These are phyloP conservation scores for Vanrija sp. DNA, from an alignment of 1,284 basidiomycete genomes.

Conservation along the genomic window DNA sequence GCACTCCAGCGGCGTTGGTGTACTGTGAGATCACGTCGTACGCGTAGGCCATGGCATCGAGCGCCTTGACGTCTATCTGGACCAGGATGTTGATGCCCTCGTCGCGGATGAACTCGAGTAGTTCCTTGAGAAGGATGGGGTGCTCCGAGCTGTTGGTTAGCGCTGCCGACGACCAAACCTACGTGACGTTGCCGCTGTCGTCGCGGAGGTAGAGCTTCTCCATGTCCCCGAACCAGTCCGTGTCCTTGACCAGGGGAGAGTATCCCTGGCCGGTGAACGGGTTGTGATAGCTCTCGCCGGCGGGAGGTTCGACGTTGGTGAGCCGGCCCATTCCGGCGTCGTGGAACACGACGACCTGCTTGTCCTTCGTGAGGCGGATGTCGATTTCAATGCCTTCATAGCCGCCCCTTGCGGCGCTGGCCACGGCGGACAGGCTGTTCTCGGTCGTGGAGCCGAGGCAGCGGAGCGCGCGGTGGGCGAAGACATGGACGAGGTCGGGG, in stretches of 20 bases:
- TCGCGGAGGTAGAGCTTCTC: constrained; percentile 1
- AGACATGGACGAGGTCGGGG: no score
- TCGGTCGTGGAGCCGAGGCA: no score
- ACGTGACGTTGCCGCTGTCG: no score
- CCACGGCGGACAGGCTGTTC: neutral
- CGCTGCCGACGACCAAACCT: no score
- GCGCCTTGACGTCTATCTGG: constrained; percentile 85
- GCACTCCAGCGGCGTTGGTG: neutral
- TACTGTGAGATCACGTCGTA: neutral
- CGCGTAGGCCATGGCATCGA: constrained; percentile 74
- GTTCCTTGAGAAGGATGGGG: no score
- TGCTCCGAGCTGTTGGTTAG: no score
- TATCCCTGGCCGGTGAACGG: constrained; percentile 4
- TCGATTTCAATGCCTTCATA: constrained; percentile 4
- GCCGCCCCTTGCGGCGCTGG: neutral
- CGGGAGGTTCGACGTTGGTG: neutral
- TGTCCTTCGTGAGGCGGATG: neutral
- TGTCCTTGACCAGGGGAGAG: constrained; percentile 1
- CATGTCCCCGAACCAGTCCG: neutral
- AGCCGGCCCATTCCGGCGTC: constrained; percentile 1
- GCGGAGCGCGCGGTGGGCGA: no score
- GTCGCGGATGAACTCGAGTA: neutral
- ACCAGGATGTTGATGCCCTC: constrained; percentile 51
- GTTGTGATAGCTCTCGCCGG: neutral
- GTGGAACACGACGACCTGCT: neutral